Evolutionary conservation across 169 alveolate species (phyloP).

Genomic region (Babesia bigemina): DNA sequence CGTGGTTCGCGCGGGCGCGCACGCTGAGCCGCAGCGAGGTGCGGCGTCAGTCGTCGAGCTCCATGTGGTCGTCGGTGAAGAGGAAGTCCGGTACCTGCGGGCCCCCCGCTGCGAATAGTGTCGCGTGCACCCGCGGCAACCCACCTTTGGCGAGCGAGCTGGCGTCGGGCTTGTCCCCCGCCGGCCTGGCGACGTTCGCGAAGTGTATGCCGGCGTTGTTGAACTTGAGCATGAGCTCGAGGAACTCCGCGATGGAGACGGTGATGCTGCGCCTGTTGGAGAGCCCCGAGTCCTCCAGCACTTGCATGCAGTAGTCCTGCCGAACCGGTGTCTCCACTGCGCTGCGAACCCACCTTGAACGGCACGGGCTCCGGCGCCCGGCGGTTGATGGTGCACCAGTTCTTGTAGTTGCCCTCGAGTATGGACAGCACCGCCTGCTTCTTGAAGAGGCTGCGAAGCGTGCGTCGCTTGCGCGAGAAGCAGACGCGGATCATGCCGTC

Average conservation of each 20-base stretch:
- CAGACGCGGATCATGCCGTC: constrained; percentile 97
- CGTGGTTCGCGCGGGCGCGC: neutral
- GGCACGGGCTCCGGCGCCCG: constrained; percentile 68
- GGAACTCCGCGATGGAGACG: constrained; percentile 86
- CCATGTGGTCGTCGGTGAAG: constrained; percentile 60
- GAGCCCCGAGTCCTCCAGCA: constrained; percentile 76
- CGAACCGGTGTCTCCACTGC: neutral
- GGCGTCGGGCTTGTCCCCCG: constrained; percentile 20
- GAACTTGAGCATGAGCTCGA: constrained; percentile 84
- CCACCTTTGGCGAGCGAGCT: constrained; percentile 14
- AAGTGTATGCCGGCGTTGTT: constrained; percentile 89
- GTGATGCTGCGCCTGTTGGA: constrained; percentile 82
- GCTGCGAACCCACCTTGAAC: constrained; percentile 38
- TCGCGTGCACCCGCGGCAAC: neutral
- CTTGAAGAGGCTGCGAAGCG: constrained; percentile 94
- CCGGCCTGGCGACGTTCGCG: constrained; percentile 72
- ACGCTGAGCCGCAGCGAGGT: neutral
- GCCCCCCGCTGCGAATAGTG: neutral
- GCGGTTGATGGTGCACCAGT: constrained; percentile 82
- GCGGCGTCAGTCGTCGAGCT: constrained; percentile 37
- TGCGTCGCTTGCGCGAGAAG: constrained; percentile 96
- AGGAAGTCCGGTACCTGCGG: constrained; percentile 53
- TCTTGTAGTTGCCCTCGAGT: constrained; percentile 91
- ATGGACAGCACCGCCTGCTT: constrained; percentile 89
- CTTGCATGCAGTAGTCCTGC: constrained; percentile 62